A percentile compares a stretch with the other conserved stretches of the same genome.
phyloP scores from a whole-genome alignment of 2,329 filamentous ascomycete genomes.

The Aspergillus sp. region DNA sequence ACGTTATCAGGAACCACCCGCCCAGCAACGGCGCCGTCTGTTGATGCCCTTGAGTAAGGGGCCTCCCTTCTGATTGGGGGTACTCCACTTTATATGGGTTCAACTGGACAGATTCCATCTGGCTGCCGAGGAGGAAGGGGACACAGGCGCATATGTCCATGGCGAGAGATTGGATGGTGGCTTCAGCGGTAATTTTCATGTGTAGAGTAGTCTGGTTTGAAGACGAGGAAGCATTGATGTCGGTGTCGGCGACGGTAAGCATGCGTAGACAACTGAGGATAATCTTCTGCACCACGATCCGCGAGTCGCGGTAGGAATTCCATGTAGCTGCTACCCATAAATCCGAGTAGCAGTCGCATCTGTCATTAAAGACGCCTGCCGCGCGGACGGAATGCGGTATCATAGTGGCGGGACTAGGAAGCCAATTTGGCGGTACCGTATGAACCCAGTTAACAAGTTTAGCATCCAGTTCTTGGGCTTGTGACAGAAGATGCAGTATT shows the following conservation, averaged over 20 bases:
- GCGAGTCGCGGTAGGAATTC: conserved; percentile 25
- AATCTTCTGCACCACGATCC: conserved; percentile 21
- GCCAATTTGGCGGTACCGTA: conserved; percentile 19
- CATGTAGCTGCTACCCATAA: conserved; percentile 24
- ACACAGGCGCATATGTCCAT: conserved; percentile 22
- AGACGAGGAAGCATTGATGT: conserved; percentile 2
- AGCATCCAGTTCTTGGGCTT: conserved; percentile 16
- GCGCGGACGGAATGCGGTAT: conserved; percentile 21
- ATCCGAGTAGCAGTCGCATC: conserved; percentile 26
- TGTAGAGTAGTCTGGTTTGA: background rate
- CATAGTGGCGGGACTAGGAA: conserved; percentile 13
- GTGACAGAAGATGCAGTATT: conserved; percentile 10
- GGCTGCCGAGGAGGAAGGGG: conserved; percentile 22
- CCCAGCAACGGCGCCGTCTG: conserved; percentile 21
- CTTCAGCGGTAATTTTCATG: background rate
- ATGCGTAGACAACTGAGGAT: conserved; percentile 20
- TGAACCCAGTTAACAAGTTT: conserved; percentile 19
- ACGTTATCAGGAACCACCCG: conserved; percentile 17
- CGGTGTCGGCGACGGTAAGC: conserved; percentile 3
- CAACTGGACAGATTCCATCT: conserved; percentile 16
- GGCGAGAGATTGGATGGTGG: conserved; percentile 12
- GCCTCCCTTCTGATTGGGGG: conserved; percentile 14
- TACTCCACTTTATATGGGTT: conserved; percentile 16
- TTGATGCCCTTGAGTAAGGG: conserved; percentile 12
- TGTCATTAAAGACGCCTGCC: conserved; percentile 17